phyloP scores from a whole-genome alignment of 1,284 basidiomycete species.

The Cryptococcus amylolentus region DNA sequence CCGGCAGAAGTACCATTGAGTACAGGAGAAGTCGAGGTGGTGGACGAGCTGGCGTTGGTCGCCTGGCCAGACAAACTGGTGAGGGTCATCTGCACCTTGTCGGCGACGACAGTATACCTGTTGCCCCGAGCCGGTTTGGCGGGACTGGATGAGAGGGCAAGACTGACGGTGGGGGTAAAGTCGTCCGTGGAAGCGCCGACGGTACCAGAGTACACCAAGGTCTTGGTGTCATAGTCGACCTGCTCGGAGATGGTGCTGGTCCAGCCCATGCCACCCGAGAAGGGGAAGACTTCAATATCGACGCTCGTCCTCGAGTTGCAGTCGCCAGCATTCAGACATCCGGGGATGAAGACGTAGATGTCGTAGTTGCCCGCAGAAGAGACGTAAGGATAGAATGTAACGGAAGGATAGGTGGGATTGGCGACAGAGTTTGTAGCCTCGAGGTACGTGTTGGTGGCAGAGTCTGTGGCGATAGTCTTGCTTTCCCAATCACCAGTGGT shows the following conservation, averaged over 20 bases:
- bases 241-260: constrained; percentile 70
- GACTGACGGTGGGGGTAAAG: constrained; percentile 71
- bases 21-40: constrained; percentile 10
- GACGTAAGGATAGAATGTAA: constrained; percentile 88
- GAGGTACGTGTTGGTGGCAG: constrained; percentile 70
- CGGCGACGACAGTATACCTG: constrained; percentile 74
- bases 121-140: constrained; percentile 61
- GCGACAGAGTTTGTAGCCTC: constrained; percentile 64
- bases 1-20: constrained; percentile 15
- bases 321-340: constrained; percentile 75
- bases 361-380: constrained; percentile 82
- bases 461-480: constrained; percentile 62
- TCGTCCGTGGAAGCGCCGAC: constrained; percentile 65
- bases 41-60: constrained; percentile 18
- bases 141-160: constrained; percentile 63
- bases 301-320: constrained; percentile 78
- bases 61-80: constrained; percentile 44
- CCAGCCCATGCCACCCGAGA: constrained; percentile 61
- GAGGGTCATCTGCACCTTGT: constrained; percentile 69
- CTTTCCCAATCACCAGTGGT: constrained; percentile 68
- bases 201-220: constrained; percentile 74
- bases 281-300: constrained; percentile 76
- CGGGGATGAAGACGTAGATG: constrained; percentile 79
- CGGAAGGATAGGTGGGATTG: constrained; percentile 61
- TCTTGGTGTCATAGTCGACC: constrained; percentile 62